These are phyloP conservation scores for Phalaenopsis hybrid DNA, from an alignment of 116 monocot species.

Conservation along the genomic window DNA sequence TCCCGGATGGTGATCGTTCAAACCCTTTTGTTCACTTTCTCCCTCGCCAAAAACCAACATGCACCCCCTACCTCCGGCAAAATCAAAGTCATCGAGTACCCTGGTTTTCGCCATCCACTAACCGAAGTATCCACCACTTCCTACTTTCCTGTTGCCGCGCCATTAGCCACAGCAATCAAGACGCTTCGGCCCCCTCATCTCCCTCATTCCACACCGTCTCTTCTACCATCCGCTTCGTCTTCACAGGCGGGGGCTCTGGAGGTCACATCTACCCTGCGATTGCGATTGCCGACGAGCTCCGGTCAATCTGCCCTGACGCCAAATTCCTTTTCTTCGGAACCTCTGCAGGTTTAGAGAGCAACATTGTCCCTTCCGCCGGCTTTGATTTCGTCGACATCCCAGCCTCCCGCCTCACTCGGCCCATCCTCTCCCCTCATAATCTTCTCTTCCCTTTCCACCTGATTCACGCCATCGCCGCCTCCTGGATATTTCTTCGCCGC, in stretches of 20 bases:
- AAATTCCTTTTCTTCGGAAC: slow-evolving; percentile 24
- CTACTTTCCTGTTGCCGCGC: neutral
- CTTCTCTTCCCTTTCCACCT: slow-evolving; percentile 26
- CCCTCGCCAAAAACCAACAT: neutral
- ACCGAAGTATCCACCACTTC: neutral
- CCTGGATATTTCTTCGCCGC: slow-evolving; percentile 11
- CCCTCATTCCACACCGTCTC: neutral
- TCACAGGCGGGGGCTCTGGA: slow-evolving; percentile 30
- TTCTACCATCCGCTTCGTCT: slow-evolving; percentile 16
- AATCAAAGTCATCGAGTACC: neutral
- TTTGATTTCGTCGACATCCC: slow-evolving; percentile 19
- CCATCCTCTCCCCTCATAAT: slow-evolving; percentile 1
- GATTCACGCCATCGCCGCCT: slow-evolving; percentile 18
- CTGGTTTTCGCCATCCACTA: neutral
- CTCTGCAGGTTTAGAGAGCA: slow-evolving; percentile 14
- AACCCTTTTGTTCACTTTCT: neutral
- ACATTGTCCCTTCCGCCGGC: slow-evolving; percentile 18
- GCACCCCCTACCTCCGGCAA: neutral
- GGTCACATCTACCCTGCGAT: slow-evolving; percentile 35
- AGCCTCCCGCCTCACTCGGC: slow-evolving; percentile 12
- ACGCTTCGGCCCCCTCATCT: neutral
- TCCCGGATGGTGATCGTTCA: neutral
- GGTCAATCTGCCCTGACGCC: slow-evolving; percentile 4
- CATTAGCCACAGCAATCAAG: neutral
- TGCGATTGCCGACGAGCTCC: slow-evolving; percentile 31